Conservation (phyloP, 1,284 basidiomycete genomes). For the Cronartium quercuum region DNA sequence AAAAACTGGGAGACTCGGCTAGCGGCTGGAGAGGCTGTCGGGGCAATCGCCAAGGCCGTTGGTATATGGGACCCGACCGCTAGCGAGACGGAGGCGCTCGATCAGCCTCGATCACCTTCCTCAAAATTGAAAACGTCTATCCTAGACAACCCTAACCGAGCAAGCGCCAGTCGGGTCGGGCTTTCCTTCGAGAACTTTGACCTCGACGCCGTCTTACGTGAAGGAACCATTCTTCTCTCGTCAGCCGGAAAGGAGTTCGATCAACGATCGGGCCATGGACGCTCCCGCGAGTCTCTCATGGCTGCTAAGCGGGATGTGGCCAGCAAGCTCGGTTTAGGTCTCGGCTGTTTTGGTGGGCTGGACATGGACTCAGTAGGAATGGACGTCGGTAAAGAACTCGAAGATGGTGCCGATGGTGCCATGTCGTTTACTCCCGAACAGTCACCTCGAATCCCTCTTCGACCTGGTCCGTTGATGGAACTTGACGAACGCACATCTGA, state of each 20-base stretch:
- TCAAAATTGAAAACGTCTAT: conserved; percentile 42
- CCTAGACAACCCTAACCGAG: conserved; percentile 61
- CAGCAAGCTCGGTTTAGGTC: conserved; percentile 46
- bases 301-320: conserved; percentile 50
- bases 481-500: not conserved
- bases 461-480: not conserved
- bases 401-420: conserved; percentile 5
- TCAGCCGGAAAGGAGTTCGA: conserved; percentile 51
- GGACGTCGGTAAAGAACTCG: conserved; percentile 50
- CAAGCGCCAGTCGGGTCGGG: conserved; percentile 5
- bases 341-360: conserved; percentile 44
- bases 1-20: conserved; percentile 78
- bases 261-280: conserved; percentile 43
- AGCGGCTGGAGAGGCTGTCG: conserved; percentile 75
- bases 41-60: conserved; percentile 73
- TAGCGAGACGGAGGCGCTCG: conserved; percentile 31
- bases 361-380: conserved; percentile 50
- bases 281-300: conserved; percentile 48
- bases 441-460: conserved; percentile 13
- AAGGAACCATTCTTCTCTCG: conserved; percentile 49
- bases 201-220: conserved; percentile 47
- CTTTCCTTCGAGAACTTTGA: conserved; percentile 48
- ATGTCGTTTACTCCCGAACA: not conserved
- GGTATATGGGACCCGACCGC: conserved; percentile 69
- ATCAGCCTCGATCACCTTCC: not conserved